Base-by-base conservation (phyloP, 192 early-diverging fungal species). In the Cetraspora pellucida region DNA sequence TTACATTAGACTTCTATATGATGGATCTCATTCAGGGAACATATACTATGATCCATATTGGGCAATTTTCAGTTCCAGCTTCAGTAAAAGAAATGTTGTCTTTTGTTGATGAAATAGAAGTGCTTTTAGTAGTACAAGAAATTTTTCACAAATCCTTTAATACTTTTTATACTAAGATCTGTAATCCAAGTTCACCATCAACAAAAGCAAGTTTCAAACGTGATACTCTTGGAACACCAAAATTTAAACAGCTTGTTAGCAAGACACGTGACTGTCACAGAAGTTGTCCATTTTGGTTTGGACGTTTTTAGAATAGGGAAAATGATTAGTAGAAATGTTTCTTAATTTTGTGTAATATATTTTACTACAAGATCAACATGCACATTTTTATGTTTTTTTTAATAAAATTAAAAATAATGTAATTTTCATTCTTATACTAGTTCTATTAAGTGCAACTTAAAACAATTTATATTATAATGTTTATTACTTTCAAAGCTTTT, bases 161-260 rank as follows among this genome's bases (percentile, higher is more conserved):
- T 31, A 31, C 19, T 46, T 73, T 45, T 8, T 28, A 45, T 14
- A 14, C n/a, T 21, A 73, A 66, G 17, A 3, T 59, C 19, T 59
- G 57, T 25, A 23, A 66, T 45, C 64, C 45, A 44, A 17, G 19
- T 67, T 16, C 65, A 21, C 45, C 17, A 37, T 44, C 55, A 45
- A 59, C 25, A 72, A 55, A 72, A 44, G 71, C 71, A 72, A 23
- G 25, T 10, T 72, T 72, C 55, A 72, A 72, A 72, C 71, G 71
- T 2, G 71, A 59, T 28, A 72, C 71, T 2, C 71, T 72, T 72
- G 10, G 54, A 14, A 72, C 71, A 10, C 71, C 71, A 0, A 72
- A 72, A 23, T 72, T 72, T 59, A 23, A 37, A 57, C 52, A 72
- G 54, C 54, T 72, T 28, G 71, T 72, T 16, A 72, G 54, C 17